phyloP scores from a whole-genome alignment of 768 basidiomycete species.

The Suillus placidus region DNA sequence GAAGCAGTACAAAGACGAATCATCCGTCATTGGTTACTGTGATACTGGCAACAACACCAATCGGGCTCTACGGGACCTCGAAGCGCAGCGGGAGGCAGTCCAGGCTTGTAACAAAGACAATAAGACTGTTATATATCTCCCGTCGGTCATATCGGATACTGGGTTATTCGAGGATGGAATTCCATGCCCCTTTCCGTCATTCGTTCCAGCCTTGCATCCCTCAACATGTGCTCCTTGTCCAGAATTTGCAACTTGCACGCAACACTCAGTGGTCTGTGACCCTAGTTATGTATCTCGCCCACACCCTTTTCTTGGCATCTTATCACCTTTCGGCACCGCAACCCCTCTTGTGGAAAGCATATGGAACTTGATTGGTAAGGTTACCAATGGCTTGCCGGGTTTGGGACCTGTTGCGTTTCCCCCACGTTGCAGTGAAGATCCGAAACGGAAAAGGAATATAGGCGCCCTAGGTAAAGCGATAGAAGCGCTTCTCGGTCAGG shows the following conservation, averaged over 20 bases:
- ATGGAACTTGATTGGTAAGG: conserved; percentile 49
- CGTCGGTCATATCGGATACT: conserved; percentile 29
- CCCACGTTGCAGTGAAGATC: conserved; percentile 77
- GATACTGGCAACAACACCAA: conserved; percentile 66
- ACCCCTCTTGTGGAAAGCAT: conserved; percentile 42
- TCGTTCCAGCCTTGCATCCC: conserved; percentile 60
- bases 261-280: conserved; percentile 63
- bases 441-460: conserved; percentile 70
- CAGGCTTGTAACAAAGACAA: conserved; percentile 62
- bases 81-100: conserved; percentile 47
- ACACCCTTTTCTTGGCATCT: conserved; percentile 54
- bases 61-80: conserved; percentile 50
- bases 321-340: conserved; percentile 44
- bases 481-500: conserved; percentile 62
- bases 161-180: conserved; percentile 35
- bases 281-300: conserved; percentile 66
- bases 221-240: conserved; percentile 75
- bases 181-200: conserved; percentile 55
- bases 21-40: conserved; percentile 76
- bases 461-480: conserved; percentile 75
- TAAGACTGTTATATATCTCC: conserved; percentile 46
- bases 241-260: conserved; percentile 64
- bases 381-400: conserved; percentile 71
- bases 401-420: conserved; percentile 79
- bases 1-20: conserved; percentile 64